Evolutionary conservation across 495 filamentous ascomycete genomes (phyloP).

Genomic region (Oleoguttula mirabilis): DNA sequence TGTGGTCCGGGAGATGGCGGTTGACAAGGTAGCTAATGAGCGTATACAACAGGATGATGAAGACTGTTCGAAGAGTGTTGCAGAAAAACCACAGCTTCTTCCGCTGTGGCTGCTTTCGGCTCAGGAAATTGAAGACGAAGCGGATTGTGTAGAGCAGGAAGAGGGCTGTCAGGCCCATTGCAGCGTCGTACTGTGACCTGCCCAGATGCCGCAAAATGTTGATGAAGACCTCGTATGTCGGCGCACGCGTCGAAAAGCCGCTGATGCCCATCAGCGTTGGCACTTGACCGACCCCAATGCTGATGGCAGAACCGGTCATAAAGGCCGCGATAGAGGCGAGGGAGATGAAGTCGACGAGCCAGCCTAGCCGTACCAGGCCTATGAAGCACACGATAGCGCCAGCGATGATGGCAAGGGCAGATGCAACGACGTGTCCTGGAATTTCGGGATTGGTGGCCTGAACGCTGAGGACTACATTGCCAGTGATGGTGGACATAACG

Average conservation of each 20-base stretch:
- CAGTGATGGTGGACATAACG: conserved; percentile 83
- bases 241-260: conserved; percentile 60
- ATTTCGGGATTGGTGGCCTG: conserved; percentile 45
- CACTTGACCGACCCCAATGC: conserved; percentile 81
- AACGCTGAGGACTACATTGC: conserved; percentile 59
- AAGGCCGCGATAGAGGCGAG: conserved; percentile 85
- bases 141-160: conserved; percentile 75
- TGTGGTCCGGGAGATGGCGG: conserved; percentile 19
- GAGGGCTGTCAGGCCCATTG: conserved; percentile 78
- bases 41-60: conserved; percentile 87
- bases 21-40: conserved; percentile 84
- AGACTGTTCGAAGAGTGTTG: conserved; percentile 77
- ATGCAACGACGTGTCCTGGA: conserved; percentile 53
- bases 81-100: conserved; percentile 77
- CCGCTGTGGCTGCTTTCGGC: conserved; percentile 54
- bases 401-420: conserved; percentile 64
- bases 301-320: conserved; percentile 96
- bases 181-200: conserved; percentile 59
- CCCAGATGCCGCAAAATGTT: conserved; percentile 70
- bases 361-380: conserved; percentile 68
- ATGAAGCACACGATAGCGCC: conserved; percentile 74
- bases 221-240: conserved; percentile 79
- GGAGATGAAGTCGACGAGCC: conserved; percentile 93
- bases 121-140: conserved; percentile 49
- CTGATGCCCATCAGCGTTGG: conserved; percentile 74